A percentile compares a stretch with the other conserved stretches of the same genome.
Evolutionary conservation across 768 basidiomycete species (phyloP).

Genomic region (Pluteus cervinus): DNA sequence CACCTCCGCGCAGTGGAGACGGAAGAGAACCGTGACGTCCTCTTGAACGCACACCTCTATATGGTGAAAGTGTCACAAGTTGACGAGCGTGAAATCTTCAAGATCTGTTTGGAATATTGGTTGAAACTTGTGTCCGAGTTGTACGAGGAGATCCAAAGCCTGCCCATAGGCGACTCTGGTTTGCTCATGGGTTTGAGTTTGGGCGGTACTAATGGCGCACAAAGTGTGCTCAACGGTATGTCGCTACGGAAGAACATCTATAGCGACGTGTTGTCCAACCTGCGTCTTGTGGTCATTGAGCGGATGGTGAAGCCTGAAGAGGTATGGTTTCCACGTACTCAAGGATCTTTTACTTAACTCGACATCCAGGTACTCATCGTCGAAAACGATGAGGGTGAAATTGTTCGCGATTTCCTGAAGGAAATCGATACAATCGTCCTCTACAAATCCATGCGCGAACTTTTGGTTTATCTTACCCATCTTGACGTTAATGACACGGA

Average conservation of each 20-base stretch:
- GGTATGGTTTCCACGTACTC: constrained; percentile 36
- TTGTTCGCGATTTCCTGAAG: constrained; percentile 98
- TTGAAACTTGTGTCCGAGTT: constrained; percentile 90
- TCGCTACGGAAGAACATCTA: constrained; percentile 91
- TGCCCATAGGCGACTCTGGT: constrained; percentile 84
- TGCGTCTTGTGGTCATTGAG: constrained; percentile 94
- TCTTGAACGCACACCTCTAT: constrained; percentile 95
- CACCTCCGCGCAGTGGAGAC: constrained; percentile 95
- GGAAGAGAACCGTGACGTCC: constrained; percentile 81
- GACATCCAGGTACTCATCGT: constrained; percentile 95
- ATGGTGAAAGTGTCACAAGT: constrained; percentile 98
- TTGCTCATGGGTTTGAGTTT: constrained; percentile 87
- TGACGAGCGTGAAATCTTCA: constrained; percentile 98
- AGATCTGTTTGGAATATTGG: constrained; percentile 99
- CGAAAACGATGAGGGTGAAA: constrained; percentile 99
- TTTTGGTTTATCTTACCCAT: constrained; percentile 96
- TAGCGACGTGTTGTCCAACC: constrained; percentile 88
- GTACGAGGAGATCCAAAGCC: constrained; percentile 92
- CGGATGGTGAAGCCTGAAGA: constrained; percentile 99
- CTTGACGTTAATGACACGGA: constrained; percentile 95
- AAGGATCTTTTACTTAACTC: constrained; percentile 6
- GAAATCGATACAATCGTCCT: constrained; percentile 97
- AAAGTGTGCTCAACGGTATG: constrained; percentile 69
- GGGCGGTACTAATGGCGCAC: constrained; percentile 56
- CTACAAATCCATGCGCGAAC: constrained; percentile 98